Base-by-base conservation (phyloP, 169 alveolate species). In the Eimeria sp. region DNA sequence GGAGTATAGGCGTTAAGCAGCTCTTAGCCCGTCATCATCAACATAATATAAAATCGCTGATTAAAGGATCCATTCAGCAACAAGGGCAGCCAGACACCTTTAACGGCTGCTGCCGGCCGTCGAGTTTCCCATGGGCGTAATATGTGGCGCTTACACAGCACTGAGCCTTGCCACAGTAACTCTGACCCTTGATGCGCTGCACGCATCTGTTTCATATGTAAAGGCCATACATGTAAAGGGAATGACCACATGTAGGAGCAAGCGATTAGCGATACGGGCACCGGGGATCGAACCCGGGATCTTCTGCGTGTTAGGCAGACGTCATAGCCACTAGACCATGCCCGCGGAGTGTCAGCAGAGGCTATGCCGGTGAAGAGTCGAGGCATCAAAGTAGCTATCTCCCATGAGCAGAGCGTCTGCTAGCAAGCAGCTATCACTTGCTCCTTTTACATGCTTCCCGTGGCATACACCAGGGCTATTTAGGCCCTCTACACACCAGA, bases 251-350 rank as follows among this genome's bases (percentile, higher is more conserved):
- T 34, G 2, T 34, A 34, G 40, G 40, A 58, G 70, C 20, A 58
- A 16, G 3, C 25, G n/a, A 5, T 4, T 54, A 20, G 9, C 40
- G 2, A 34, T 93, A 93, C 96, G 96, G 90, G 96, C 96, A 70
- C 96, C 96, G 96, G 96, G 96, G 96, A 82, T 93, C 96, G 96
- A 93, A 93, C 96, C 96, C 94, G 96, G 96, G 96, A 82, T 75
- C 96, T 93, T 87, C 86, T 89, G 96, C 94, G 96, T 93, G 96
- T 93, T 89, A 82, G 96, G 96, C 96, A 89, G 87, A 88, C 94
- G 94, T 93, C 96, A 93, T 82, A 93, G 96, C 96, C 96, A 93
- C 96, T 93, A 82, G 96, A 93, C 96, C 96, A 93, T 70, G 96
- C 96, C 90, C 96, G 94, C 96, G 16, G 27, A 10, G 57, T 14